These are phyloP conservation scores for Mortierella sp. DNA, from an alignment of 371 early-diverging fungal species.

Conservation along the genomic window DNA sequence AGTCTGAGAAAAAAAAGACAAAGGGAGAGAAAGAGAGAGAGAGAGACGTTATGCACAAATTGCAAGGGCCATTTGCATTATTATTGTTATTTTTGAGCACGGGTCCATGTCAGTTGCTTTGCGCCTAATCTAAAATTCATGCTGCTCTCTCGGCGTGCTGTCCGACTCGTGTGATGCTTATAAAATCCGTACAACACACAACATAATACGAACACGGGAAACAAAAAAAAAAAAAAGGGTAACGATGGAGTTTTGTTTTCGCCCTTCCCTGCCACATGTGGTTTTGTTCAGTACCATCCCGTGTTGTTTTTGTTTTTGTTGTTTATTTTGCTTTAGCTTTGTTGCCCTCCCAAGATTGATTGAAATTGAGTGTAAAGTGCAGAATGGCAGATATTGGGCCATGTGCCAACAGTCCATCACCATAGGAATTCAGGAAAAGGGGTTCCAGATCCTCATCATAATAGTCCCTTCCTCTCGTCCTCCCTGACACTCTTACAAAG, in stretches of 20 bases:
- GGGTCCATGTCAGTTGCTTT: neutral
- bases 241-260: neutral
- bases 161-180: constrained; percentile 3
- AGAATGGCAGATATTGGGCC: no score
- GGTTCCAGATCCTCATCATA: neutral
- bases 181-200: neutral
- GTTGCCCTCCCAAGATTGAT: no score
- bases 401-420: no score
- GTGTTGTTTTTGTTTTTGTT: neutral
- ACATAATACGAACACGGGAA: neutral
- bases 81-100: no score
- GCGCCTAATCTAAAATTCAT: neutral
- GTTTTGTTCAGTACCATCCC: no score
- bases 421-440: no score
- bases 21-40: no score
- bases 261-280: no score
- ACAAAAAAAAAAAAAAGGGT: no score
- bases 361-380: no score
- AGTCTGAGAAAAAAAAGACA: no score
- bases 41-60: neutral
- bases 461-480: neutral
- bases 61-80: neutral
- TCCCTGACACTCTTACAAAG: neutral
- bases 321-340: neutral
- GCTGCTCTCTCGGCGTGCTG: neutral